Base-by-base conservation (phyloP, 768 basidiomycete species). In the Termitomyces sp. region DNA sequence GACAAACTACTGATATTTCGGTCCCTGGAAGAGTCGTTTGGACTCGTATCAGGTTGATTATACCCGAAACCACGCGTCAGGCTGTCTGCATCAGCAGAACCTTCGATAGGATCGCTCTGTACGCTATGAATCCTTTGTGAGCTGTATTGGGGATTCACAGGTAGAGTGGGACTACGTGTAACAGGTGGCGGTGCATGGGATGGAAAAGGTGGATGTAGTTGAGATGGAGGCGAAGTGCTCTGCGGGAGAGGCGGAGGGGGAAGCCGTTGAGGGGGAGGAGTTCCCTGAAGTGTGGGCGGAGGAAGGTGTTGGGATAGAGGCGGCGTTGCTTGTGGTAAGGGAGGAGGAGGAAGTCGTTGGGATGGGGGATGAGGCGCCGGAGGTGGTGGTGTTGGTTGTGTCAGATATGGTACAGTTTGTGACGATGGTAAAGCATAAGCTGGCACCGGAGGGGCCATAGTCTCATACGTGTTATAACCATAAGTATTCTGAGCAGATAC, bases 391-490 rank as follows among this genome's bases (percentile, higher is more conserved):
- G 56, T 56, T 40, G 53, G 59, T 16, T 58, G 59, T 13, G 60
- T 52, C 13, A 55, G 3, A 54, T 63, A 58, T 47, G 60, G 54
- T 4, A 58, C 54, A 28, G 50, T 55, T 43, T 60, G 64, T 18
- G 57, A 54, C 3, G 57, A 35, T n/a, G 58, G 48, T 11, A 55
- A 6, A 6, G 28, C 55, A 44, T 60, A 60, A 41, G 49, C 53
- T 28, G 57, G 46, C 16, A 58, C 26, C 4, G 60, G 65, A 33
- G 60, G 58, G 20, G 57, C 50, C 43, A 64, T 60, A n/a, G 70
- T 57, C 50, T 67, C 63, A 20, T 64, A 70, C 16, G 66, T 59
- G 36, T 65, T 64, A 56, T 68, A 66, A n/a, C 65, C 65, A 49
- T 63, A 63, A 26, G 60, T 20, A 26, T 57, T 56, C 36, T 62